phyloP scores from a whole-genome alignment of 805 yeast species.

The Lachancea fermentati region DNA sequence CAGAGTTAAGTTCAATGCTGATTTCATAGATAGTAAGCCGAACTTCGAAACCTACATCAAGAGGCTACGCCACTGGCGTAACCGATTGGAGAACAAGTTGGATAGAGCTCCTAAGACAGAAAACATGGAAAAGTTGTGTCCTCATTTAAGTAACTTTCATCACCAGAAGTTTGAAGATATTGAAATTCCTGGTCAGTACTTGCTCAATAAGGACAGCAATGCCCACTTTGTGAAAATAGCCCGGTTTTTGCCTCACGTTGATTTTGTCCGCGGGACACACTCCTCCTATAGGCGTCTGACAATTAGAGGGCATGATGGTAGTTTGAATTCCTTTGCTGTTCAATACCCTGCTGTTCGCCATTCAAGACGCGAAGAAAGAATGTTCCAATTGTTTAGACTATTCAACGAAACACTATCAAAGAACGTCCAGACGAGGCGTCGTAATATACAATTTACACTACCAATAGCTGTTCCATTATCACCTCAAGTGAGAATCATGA shows the following conservation, averaged over 20 bases:
- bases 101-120: constrained; percentile 78
- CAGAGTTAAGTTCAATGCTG: constrained; percentile 84
- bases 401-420: constrained; percentile 75
- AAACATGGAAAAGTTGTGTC: constrained; percentile 84
- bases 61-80: constrained; percentile 86
- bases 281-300: constrained; percentile 85
- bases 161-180: constrained; percentile 97
- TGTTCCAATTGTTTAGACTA: constrained; percentile 85
- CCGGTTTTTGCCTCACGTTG: constrained; percentile 83
- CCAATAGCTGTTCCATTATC: constrained; percentile 93
- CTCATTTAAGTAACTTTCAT: constrained; percentile 94
- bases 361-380: constrained; percentile 91
- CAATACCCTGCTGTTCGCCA: constrained; percentile 98
- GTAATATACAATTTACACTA: constrained; percentile 76
- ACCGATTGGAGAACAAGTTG: constrained; percentile 82
- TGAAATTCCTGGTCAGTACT: constrained; percentile 95
- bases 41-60: constrained; percentile 80
- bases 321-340: constrained; percentile 86
- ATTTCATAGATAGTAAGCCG: constrained; percentile 82
- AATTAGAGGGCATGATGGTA: constrained; percentile 91
- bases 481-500: constrained; percentile 89
- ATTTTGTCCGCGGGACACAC: constrained; percentile 81
- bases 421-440: constrained; percentile 81
- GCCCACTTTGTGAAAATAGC: constrained; percentile 90
- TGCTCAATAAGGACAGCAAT: constrained; percentile 81